Conservation (phyloP, 768 basidiomycete species). For the Russula lepida region DNA sequence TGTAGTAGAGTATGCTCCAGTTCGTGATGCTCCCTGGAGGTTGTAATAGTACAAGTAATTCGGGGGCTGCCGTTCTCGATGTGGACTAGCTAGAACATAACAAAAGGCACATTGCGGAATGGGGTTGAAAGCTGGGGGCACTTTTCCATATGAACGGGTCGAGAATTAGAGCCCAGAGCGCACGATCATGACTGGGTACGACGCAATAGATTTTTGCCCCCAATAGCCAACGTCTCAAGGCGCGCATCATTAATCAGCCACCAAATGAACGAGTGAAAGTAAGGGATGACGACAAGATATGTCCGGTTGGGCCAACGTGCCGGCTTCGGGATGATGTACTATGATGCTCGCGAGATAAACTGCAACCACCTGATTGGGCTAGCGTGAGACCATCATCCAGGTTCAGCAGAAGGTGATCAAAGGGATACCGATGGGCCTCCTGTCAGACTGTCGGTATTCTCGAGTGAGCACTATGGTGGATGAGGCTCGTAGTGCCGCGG, state of each 20-base stretch:
- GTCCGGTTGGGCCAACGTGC: constrained; percentile 2
- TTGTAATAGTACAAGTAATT: background rate
- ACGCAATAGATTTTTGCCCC: background rate
- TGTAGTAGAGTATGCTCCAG: background rate
- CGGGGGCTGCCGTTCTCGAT: background rate
- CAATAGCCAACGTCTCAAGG: background rate
- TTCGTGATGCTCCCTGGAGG: background rate
- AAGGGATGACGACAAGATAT: constrained; percentile 11
- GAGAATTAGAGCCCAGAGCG: constrained; percentile 11
- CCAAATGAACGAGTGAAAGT: background rate
- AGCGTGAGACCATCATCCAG: background rate
- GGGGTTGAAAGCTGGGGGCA: constrained; percentile 5
- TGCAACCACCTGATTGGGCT: background rate
- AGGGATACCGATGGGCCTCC: background rate
- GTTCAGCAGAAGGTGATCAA: background rate
- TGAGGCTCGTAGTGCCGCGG: background rate
- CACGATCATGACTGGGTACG: background rate
- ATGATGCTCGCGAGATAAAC: background rate
- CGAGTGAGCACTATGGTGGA: background rate
- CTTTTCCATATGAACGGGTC: background rate
- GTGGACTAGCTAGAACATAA: background rate
- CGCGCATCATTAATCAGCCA: constrained; percentile 8
- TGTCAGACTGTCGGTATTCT: background rate
- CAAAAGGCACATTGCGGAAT: background rate
- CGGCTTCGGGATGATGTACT: background rate